phyloP scores from a whole-genome alignment of 2,329 filamentous ascomycete species.

The Botrytis fragariae region DNA sequence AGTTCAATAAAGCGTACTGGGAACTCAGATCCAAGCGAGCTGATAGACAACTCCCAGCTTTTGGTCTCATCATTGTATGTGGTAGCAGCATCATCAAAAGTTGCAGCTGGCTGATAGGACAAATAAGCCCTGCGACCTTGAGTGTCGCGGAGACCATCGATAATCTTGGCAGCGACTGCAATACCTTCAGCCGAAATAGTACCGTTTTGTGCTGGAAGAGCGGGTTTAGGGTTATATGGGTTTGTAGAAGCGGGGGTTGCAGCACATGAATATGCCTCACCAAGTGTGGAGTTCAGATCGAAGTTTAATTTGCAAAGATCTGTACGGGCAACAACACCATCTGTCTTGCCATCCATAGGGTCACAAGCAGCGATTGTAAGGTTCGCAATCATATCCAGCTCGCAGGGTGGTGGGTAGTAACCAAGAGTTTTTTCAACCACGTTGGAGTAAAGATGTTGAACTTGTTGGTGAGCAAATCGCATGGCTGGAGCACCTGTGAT shows the following conservation, averaged over 20 bases:
- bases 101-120: slow-evolving; percentile 38
- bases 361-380: slow-evolving; percentile 55
- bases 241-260: slow-evolving; percentile 26
- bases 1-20: slow-evolving; percentile 46
- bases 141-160: slow-evolving; percentile 40
- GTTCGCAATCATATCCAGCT: slow-evolving; percentile 52
- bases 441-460: slow-evolving; percentile 42
- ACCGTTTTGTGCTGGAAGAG: slow-evolving; percentile 28
- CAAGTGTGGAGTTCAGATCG: slow-evolving; percentile 47
- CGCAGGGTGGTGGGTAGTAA: slow-evolving; percentile 46
- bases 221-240: not conserved
- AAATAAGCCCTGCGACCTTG: slow-evolving; percentile 41
- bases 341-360: slow-evolving; percentile 51
- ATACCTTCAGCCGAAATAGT: slow-evolving; percentile 36
- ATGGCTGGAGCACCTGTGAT: slow-evolving; percentile 48
- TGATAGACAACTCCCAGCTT: slow-evolving; percentile 39
- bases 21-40: slow-evolving; percentile 39
- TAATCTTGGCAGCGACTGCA: slow-evolving; percentile 39
- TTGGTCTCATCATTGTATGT: slow-evolving; percentile 10
- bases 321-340: slow-evolving; percentile 52
- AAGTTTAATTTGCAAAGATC: slow-evolving; percentile 49
- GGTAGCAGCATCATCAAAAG: slow-evolving; percentile 5
- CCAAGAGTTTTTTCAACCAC: slow-evolving; percentile 43
- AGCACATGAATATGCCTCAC: slow-evolving; percentile 45
- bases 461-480: slow-evolving; percentile 47